Evolutionary conservation across 2,329 filamentous ascomycete species (phyloP).

Genomic region (Fusarium mexicanum): DNA sequence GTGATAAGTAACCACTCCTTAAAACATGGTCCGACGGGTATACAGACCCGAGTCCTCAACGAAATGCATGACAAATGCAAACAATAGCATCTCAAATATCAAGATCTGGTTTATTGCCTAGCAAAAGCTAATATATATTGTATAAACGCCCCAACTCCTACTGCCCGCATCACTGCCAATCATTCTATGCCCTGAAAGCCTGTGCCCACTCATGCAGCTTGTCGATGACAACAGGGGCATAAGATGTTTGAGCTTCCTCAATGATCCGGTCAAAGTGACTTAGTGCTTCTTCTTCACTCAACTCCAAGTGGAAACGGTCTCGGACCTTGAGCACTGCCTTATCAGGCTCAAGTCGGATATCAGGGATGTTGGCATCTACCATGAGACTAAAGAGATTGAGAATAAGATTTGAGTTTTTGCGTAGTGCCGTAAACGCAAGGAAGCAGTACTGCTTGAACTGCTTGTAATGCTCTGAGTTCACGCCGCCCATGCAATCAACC

Average conservation of each 20-base stretch:
- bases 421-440: constrained; percentile 88
- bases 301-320: constrained; percentile 91
- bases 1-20: not conserved
- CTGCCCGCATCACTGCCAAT: not conserved
- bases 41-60: not conserved
- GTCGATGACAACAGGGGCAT: constrained; percentile 95
- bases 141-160: constrained; percentile 2
- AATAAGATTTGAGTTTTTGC: constrained; percentile 90
- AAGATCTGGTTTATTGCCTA: not conserved
- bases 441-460: constrained; percentile 97
- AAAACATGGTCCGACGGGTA: not conserved
- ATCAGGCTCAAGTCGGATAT: constrained; percentile 91
- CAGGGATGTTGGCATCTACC: constrained; percentile 97
- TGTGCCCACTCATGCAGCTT: constrained; percentile 93
- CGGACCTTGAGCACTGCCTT: constrained; percentile 95
- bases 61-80: not conserved
- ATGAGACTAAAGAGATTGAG: constrained; percentile 96
- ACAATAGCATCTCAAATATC: not conserved
- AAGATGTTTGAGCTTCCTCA: constrained; percentile 87
- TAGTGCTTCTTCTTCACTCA: constrained; percentile 92
- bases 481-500: constrained; percentile 97
- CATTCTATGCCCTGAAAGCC: constrained; percentile 76
- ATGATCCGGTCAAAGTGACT: constrained; percentile 88
- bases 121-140: not conserved
- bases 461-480: constrained; percentile 80